Evolutionary conservation across 2,329 filamentous ascomycete species (phyloP).

Genomic region (Sporothrix protearum): DNA sequence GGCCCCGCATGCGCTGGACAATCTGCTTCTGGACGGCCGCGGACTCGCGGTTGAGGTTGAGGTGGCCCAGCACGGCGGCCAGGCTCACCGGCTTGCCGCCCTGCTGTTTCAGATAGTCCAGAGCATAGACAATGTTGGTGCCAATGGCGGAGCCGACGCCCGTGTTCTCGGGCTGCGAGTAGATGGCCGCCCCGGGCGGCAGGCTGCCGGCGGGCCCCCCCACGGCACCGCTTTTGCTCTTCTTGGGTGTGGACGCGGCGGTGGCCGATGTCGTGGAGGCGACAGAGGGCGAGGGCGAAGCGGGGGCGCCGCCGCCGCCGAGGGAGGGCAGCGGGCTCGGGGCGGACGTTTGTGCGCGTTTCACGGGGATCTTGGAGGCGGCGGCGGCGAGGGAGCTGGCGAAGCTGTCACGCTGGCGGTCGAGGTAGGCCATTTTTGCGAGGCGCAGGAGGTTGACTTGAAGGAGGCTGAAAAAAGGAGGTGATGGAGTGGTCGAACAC

Average conservation of each 20-base stretch:
- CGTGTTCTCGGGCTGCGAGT: conserved; percentile 72
- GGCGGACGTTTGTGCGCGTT: conserved; percentile 47
- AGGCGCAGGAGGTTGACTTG: not conserved
- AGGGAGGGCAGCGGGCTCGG: conserved; percentile 58
- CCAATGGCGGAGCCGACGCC: conserved; percentile 76
- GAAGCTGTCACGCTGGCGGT: conserved; percentile 62
- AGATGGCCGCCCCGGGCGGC: conserved; percentile 47
- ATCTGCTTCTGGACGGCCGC: conserved; percentile 63
- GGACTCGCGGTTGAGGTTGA: conserved; percentile 64
- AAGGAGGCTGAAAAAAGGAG: not conserved
- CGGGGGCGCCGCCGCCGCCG: conserved; percentile 49
- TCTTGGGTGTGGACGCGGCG: conserved; percentile 61
- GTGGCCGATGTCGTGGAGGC: conserved; percentile 46
- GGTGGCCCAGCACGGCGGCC: conserved; percentile 72
- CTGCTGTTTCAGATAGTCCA: conserved; percentile 74
- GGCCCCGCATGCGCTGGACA: conserved; percentile 63
- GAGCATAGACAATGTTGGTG: conserved; percentile 83
- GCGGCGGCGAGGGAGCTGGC: conserved; percentile 59
- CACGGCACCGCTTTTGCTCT: conserved; percentile 52
- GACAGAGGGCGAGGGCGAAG: conserved; percentile 60
- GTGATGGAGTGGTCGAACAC: not conserved
- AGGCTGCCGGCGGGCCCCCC: not conserved
- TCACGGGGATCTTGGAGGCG: conserved; percentile 58
- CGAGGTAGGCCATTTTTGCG: conserved; percentile 52
- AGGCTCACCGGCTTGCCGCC: conserved; percentile 67